phyloP scores from a whole-genome alignment of 2,329 filamentous ascomycete species.

The Ophiosphaerella korrae region DNA sequence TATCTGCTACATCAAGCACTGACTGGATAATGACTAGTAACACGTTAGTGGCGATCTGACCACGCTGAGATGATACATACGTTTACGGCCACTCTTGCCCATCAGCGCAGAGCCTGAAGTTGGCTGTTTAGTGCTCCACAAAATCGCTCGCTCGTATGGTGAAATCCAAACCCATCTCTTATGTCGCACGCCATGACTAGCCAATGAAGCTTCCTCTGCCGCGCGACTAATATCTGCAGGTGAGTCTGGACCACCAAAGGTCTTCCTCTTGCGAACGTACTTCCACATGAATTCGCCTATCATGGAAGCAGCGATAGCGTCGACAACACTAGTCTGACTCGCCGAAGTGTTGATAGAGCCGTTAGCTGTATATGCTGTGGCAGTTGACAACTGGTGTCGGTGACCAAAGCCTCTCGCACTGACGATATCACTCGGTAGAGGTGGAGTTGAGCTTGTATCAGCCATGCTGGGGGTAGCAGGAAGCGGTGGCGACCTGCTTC shows the following conservation, averaged over 20 bases:
- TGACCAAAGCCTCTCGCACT: conserved; percentile 50
- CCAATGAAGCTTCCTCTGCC: conserved; percentile 67
- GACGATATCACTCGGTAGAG: conserved; percentile 74
- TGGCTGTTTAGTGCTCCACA: conserved; percentile 98
- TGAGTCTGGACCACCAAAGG: conserved; percentile 77
- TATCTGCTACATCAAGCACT: conserved; percentile 94
- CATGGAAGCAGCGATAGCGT: conserved; percentile 98
- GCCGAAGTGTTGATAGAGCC: conserved; percentile 63
- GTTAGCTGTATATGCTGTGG: conserved; percentile 61
- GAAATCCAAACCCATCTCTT: conserved; percentile 99
- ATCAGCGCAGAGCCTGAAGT: conserved; percentile 83
- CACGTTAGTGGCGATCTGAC: conserved; percentile 17
- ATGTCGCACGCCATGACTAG: conserved; percentile 73
- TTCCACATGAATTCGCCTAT: conserved; percentile 98
- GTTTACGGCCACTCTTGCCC: conserved; percentile 91
- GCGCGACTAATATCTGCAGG: conserved; percentile 55
- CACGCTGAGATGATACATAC: conserved; percentile 62
- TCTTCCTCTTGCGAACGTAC: conserved; percentile 84
- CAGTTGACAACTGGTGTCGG: conserved; percentile 65
- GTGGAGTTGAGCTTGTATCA: conserved; percentile 73
- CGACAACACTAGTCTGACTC: conserved; percentile 81
- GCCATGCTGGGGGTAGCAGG: conserved; percentile 70
- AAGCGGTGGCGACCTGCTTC: conserved; percentile 62
- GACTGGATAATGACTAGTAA: conserved; percentile 85
- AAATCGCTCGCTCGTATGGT: conserved; percentile 91